These are phyloP conservation scores for Suhomyces terraborum DNA, from an alignment of 1,139 yeast species.

Conservation along the genomic window DNA sequence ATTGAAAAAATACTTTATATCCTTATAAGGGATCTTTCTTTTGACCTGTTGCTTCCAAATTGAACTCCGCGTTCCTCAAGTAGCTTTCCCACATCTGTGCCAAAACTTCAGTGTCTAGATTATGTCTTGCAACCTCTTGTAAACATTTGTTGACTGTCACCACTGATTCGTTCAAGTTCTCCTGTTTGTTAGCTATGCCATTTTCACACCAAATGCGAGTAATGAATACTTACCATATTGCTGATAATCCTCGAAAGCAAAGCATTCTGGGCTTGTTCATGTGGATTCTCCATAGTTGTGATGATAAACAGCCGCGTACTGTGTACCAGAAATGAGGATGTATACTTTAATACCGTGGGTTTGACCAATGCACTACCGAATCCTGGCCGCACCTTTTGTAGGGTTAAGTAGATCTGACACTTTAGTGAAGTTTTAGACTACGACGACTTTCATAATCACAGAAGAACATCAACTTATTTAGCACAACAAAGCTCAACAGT, in stretches of 20 bases:
- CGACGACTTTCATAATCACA: too few relatives aligned
- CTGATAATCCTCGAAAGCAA: constrained; percentile 73
- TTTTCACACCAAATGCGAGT: too few relatives aligned
- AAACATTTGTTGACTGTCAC: constrained; percentile 61
- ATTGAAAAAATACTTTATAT: too few relatives aligned
- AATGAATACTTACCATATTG: constrained; percentile 71
- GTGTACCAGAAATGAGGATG: too few relatives aligned
- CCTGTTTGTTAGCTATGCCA: constrained; percentile 44
- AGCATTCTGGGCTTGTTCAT: constrained; percentile 82
- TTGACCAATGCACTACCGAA: neutral
- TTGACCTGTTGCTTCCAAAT: constrained; percentile 70
- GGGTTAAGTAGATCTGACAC: too few relatives aligned
- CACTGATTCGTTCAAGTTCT: constrained; percentile 71
- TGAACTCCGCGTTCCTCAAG: constrained; percentile 68
- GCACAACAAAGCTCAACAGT: neutral
- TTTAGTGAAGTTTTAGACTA: too few relatives aligned
- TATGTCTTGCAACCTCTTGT: constrained; percentile 63
- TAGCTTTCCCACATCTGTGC: constrained; percentile 85
- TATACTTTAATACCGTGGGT: neutral
- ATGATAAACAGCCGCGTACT: neutral
- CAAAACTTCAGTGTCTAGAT: constrained; percentile 70
- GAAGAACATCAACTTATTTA: neutral
- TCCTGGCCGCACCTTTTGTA: neutral
- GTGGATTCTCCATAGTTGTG: constrained; percentile 76
- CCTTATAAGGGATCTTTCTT: constrained; percentile 56